phyloP scores from a whole-genome alignment of 148 eudicot species.

The Rhododendron williamsianum region DNA sequence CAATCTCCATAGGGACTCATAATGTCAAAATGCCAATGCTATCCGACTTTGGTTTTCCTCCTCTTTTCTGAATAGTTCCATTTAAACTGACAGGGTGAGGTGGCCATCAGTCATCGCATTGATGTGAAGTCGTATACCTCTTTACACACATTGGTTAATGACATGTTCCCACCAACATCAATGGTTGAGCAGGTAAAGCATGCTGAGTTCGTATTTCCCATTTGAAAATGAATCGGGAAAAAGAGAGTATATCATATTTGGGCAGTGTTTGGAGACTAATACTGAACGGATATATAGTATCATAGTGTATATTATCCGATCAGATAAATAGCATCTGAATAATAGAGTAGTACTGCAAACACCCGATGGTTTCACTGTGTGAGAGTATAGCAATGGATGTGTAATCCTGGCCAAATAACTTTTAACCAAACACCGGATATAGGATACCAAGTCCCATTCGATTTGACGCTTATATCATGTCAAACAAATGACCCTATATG shows the following conservation, averaged over 20 bases:
- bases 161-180: constrained; percentile 98
- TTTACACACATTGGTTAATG: constrained; percentile 85
- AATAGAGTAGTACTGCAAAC: not conserved
- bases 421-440: not conserved
- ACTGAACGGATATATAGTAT: not conserved
- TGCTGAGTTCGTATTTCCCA: not conserved
- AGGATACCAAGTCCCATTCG: not conserved
- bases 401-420: not conserved
- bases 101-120: constrained; percentile 66
- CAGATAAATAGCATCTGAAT: not conserved
- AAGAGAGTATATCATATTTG: not conserved
- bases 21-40: not conserved
- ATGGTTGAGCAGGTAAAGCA: constrained; percentile 68
- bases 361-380: not conserved
- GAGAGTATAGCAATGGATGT: not conserved
- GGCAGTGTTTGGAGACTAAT: not conserved
- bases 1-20: not conserved
- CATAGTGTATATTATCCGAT: not conserved
- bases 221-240: not conserved
- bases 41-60: not conserved
- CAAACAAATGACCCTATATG: not conserved
- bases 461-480: not conserved
- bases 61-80: constrained; percentile 1
- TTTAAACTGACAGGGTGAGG: constrained; percentile 71
- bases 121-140: constrained; percentile 90